phyloP scores from a whole-genome alignment of 2,329 filamentous ascomycete species.

The Verticillium isaacii region DNA sequence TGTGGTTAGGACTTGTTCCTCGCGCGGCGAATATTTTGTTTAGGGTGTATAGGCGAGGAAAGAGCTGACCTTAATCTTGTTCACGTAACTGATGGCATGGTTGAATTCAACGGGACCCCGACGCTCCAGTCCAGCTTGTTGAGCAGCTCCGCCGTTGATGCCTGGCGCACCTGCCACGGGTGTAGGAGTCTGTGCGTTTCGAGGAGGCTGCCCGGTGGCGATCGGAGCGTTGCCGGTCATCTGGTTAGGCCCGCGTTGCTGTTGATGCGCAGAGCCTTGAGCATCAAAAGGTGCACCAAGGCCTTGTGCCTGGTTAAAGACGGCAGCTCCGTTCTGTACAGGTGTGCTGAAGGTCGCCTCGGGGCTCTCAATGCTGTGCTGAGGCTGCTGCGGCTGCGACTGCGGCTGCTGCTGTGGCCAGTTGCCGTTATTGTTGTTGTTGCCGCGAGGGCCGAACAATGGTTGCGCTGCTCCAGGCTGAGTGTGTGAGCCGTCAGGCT shows the following conservation, averaged over 20 bases:
- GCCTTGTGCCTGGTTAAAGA: constrained; percentile 36
- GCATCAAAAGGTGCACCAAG: constrained; percentile 19
- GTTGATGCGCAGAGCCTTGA: constrained; percentile 23
- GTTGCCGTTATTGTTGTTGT: constrained; percentile 28
- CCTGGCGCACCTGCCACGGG: constrained; percentile 50
- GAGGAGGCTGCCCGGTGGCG: constrained; percentile 38
- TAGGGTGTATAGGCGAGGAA: background rate
- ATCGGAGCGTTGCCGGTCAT: constrained; percentile 24
- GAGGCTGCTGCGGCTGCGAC: constrained; percentile 36
- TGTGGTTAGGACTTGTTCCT: constrained; percentile 6
- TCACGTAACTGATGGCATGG: constrained; percentile 98
- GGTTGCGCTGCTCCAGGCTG: constrained; percentile 31
- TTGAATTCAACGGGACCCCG: constrained; percentile 97
- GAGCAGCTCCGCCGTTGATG: constrained; percentile 55
- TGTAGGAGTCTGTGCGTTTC: constrained; percentile 57
- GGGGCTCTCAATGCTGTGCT: constrained; percentile 58
- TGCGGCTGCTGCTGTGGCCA: constrained; percentile 47
- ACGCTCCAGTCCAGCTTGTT: constrained; percentile 68
- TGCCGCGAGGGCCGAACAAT: constrained; percentile 38
- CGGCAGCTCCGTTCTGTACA: constrained; percentile 41
- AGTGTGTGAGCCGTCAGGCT: constrained; percentile 36
- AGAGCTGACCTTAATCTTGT: constrained; percentile 88
- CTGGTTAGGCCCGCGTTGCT: constrained; percentile 25
- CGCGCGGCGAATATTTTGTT: constrained; percentile 3
- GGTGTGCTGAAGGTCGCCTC: constrained; percentile 59